Evolutionary conservation across 768 basidiomycete genomes (phyloP).

Genomic region (Boletus reticuloceps): DNA sequence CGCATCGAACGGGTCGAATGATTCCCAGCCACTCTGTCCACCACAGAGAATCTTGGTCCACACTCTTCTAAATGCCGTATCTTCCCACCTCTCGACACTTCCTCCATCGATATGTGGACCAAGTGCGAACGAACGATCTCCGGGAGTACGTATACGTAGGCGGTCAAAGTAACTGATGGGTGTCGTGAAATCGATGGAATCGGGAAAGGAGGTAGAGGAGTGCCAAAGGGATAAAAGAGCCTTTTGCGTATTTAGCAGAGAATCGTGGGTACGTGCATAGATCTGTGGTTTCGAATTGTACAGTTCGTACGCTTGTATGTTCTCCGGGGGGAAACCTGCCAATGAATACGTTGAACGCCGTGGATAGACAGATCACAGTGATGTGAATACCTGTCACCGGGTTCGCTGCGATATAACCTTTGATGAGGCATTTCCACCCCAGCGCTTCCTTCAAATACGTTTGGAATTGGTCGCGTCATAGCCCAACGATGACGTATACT

Average conservation of each 20-base stretch:
- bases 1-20: constrained; percentile 51
- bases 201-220: constrained; percentile 35
- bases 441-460: constrained; percentile 47
- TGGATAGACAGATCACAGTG: neutral
- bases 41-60: constrained; percentile 45
- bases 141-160: constrained; percentile 68
- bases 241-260: constrained; percentile 54
- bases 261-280: constrained; percentile 64
- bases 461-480: neutral
- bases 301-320: constrained; percentile 72
- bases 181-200: constrained; percentile 45
- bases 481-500: constrained; percentile 16
- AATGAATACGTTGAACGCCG: neutral
- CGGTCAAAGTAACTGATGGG: constrained; percentile 80
- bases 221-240: constrained; percentile 62
- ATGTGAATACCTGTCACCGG: constrained; percentile 46
- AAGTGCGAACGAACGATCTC: constrained; percentile 63
- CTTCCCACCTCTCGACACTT: constrained; percentile 56
- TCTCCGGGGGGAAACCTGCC: constrained; percentile 61
- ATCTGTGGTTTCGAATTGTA: constrained; percentile 68
- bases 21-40: constrained; percentile 39
- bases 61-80: constrained; percentile 39
- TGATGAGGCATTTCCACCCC: constrained; percentile 53
- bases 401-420: constrained; percentile 54
- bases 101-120: constrained; percentile 61